phyloP scores from a whole-genome alignment of 83 land plant genomes.

The Picea abies region DNA sequence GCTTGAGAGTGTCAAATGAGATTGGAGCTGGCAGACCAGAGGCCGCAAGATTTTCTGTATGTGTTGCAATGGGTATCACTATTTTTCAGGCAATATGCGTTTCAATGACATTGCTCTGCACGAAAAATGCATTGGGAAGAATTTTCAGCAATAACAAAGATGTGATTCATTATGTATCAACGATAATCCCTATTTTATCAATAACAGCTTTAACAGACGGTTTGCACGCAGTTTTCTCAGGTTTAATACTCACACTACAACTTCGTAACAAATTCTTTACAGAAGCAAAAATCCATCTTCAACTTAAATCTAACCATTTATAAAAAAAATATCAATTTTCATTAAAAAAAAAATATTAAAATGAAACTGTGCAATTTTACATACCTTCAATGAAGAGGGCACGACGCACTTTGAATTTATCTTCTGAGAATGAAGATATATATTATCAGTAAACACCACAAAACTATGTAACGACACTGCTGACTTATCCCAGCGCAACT shows the following conservation, averaged over 20 bases:
- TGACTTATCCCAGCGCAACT: no score
- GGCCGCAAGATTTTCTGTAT: neutral
- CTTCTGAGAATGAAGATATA: no score
- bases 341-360: no score
- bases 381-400: no score
- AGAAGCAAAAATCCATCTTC: no score
- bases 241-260: neutral
- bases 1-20: conserved; percentile 16
- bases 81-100: conserved; percentile 6
- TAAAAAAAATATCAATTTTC: no score
- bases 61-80: conserved; percentile 2
- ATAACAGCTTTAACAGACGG: conserved; percentile 3
- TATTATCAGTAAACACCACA: no score
- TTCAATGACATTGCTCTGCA: neutral
- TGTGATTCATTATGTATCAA: conserved; percentile 2
- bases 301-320: no score
- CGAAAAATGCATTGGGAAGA: neutral
- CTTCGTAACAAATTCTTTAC: no score
- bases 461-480: no score
- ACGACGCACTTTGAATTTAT: no score
- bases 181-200: conserved; percentile 15
- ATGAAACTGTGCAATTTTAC: no score
- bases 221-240: conserved; percentile 18
- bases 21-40: conserved; percentile 13
- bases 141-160: conserved; percentile 15